Conservation (phyloP, 2,329 filamentous ascomycete species). For the Diplodia scrobiculata region DNA sequence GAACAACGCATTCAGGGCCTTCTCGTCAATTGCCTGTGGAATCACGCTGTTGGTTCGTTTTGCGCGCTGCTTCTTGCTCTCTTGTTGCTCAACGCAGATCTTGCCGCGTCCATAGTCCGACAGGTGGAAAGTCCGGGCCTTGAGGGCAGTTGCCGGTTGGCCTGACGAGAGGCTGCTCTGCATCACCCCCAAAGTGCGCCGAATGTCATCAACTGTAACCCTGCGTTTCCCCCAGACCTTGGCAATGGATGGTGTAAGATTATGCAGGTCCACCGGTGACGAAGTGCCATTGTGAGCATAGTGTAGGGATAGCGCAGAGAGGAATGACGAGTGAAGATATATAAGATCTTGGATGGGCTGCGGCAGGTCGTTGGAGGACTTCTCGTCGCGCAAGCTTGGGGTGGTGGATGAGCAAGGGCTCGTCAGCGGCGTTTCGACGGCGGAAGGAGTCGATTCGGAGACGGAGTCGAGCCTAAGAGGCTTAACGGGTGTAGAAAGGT, state of each 20-base stretch:
- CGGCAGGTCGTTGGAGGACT: constrained; percentile 39
- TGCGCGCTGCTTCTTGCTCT: constrained; percentile 37
- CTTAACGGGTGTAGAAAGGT: constrained; percentile 16
- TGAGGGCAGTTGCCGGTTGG: constrained; percentile 30
- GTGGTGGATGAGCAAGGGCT: constrained; percentile 30
- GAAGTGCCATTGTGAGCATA: constrained; percentile 54
- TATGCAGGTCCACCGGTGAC: constrained; percentile 47
- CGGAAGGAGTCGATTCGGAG: constrained; percentile 28
- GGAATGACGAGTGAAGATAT: constrained; percentile 52
- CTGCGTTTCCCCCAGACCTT: constrained; percentile 51
- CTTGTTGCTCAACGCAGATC: constrained; percentile 47
- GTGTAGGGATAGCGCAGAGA: constrained; percentile 54
- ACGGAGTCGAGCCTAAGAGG: constrained; percentile 34
- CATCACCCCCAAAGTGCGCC: constrained; percentile 50
- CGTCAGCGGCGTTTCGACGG: constrained; percentile 40
- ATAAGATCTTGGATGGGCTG: constrained; percentile 49
- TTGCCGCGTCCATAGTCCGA: constrained; percentile 49
- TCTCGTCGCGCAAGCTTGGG: constrained; percentile 28
- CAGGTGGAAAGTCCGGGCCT: constrained; percentile 42
- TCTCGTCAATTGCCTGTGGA: constrained; percentile 47
- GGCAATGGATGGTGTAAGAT: constrained; percentile 47
- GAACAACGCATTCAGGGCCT: constrained; percentile 55
- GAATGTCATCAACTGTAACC: constrained; percentile 52
- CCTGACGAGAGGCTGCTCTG: constrained; percentile 7
- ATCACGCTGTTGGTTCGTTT: constrained; percentile 32